phyloP scores from a whole-genome alignment of 2,329 filamentous ascomycete genomes.

The Raffaelea arxii region DNA sequence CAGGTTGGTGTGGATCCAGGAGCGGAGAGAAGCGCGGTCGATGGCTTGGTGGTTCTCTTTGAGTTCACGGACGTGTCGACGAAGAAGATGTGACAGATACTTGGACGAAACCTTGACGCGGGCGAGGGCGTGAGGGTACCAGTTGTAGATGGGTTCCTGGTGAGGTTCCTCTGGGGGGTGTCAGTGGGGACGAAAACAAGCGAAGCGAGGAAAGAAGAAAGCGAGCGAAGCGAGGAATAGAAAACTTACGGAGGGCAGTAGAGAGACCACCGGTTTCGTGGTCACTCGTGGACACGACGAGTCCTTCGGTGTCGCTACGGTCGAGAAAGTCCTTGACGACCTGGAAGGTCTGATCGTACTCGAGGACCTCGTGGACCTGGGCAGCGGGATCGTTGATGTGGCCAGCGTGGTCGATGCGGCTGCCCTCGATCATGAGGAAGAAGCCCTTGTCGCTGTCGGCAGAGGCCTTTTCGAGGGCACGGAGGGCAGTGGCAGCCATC shows the following conservation, averaged over 20 bases:
- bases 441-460: slow-evolving; percentile 81
- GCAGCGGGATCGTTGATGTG: slow-evolving; percentile 76
- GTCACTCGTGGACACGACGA: slow-evolving; percentile 85
- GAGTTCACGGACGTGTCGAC: slow-evolving; percentile 41
- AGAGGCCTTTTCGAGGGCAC: slow-evolving; percentile 71
- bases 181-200: slow-evolving; percentile 20
- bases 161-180: slow-evolving; percentile 35
- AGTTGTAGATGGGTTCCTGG: slow-evolving; percentile 51
- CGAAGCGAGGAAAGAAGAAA: background rate
- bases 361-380: slow-evolving; percentile 86
- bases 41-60: slow-evolving; percentile 1
- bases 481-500: slow-evolving; percentile 78
- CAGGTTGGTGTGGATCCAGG: slow-evolving; percentile 60
- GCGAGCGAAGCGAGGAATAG: background rate
- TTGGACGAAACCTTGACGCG: slow-evolving; percentile 69
- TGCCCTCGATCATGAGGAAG: slow-evolving; percentile 98
- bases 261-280: slow-evolving; percentile 91
- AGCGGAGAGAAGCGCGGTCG: slow-evolving; percentile 28
- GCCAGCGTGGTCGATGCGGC: slow-evolving; percentile 90
- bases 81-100: slow-evolving; percentile 54
- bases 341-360: slow-evolving; percentile 81
- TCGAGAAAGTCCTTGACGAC: slow-evolving; percentile 78
- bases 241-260: slow-evolving; percentile 59
- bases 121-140: slow-evolving; percentile 75
- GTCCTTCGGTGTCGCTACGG: slow-evolving; percentile 59